Evolutionary conservation across 1,284 basidiomycete species (phyloP).

Genomic region (Coniferiporia weirii): DNA sequence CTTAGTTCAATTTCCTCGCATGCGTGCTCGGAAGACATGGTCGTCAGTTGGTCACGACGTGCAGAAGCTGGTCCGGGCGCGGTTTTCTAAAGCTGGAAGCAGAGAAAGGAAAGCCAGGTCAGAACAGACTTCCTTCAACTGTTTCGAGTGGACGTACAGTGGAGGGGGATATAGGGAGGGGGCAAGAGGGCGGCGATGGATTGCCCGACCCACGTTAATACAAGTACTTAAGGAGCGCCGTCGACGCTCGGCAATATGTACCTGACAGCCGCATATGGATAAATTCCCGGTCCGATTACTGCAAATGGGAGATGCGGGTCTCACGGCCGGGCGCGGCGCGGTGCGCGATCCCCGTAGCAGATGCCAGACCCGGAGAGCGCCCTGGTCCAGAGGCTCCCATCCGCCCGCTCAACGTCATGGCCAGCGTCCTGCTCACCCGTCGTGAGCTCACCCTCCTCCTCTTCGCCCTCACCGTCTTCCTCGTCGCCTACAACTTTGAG

Average conservation of each 20-base stretch:
- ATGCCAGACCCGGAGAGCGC: too few relatives aligned
- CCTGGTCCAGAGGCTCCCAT: background rate
- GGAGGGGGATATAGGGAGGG: background rate
- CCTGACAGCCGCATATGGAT: too few relatives aligned
- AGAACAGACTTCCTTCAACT: background rate
- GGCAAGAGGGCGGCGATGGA: background rate
- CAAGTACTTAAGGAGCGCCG: too few relatives aligned
- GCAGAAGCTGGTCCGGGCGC: background rate
- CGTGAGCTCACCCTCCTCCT: conserved; percentile 60
- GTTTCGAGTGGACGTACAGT: background rate
- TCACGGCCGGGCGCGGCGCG: too few relatives aligned
- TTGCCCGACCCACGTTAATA: too few relatives aligned
- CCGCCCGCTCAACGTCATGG: background rate
- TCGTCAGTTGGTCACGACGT: background rate
- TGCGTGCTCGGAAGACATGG: background rate
- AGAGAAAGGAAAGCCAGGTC: background rate
- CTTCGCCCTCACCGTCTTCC: conserved; percentile 54
- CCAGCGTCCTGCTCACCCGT: conserved; percentile 39
- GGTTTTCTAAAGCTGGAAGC: background rate
- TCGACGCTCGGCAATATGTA: too few relatives aligned
- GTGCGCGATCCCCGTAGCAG: too few relatives aligned
- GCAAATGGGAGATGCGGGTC: too few relatives aligned
- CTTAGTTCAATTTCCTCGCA: background rate
- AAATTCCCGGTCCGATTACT: too few relatives aligned
- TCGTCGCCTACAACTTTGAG: conserved; percentile 64